phyloP scores from a whole-genome alignment of 305 asterid genomes.

The Solanum aculeatissimum region DNA sequence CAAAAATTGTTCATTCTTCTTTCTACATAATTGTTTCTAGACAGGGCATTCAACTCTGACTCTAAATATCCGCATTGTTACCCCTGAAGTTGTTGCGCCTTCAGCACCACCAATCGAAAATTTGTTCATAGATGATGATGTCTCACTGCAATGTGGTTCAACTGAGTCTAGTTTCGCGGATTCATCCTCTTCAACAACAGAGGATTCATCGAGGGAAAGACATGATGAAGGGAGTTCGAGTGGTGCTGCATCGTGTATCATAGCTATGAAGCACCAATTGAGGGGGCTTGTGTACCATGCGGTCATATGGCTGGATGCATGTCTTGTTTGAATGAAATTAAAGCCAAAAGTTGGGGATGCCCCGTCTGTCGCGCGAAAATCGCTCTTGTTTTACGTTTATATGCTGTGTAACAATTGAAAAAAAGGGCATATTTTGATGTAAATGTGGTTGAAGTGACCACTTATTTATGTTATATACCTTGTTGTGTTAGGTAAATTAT shows the following conservation, averaged over 20 bases:
- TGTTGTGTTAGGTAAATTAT: background rate
- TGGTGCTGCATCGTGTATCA: constrained; percentile 32
- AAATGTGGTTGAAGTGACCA: background rate
- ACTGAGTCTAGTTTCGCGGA: background rate
- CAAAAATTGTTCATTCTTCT: background rate
- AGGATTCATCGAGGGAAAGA: background rate
- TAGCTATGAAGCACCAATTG: constrained; percentile 54
- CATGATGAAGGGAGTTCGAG: background rate
- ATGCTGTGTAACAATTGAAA: constrained; percentile 24
- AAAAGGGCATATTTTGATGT: background rate
- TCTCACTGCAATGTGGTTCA: background rate
- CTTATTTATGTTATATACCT: background rate
- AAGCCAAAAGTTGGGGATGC: constrained; percentile 62
- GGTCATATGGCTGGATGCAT: constrained; percentile 86
- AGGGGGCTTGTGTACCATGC: constrained; percentile 70
- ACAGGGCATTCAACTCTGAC: background rate
- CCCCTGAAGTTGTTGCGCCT: background rate
- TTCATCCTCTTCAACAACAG: background rate
- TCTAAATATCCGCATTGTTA: background rate
- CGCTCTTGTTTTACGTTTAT: constrained; percentile 48
- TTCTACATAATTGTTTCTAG: background rate
- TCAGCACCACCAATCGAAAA: background rate
- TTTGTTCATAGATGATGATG: background rate
- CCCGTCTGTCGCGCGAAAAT: constrained; percentile 62
- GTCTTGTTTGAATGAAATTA: constrained; percentile 47